Conservation (phyloP, 192 early-diverging fungal genomes). For the Coemansia biformis region DNA sequence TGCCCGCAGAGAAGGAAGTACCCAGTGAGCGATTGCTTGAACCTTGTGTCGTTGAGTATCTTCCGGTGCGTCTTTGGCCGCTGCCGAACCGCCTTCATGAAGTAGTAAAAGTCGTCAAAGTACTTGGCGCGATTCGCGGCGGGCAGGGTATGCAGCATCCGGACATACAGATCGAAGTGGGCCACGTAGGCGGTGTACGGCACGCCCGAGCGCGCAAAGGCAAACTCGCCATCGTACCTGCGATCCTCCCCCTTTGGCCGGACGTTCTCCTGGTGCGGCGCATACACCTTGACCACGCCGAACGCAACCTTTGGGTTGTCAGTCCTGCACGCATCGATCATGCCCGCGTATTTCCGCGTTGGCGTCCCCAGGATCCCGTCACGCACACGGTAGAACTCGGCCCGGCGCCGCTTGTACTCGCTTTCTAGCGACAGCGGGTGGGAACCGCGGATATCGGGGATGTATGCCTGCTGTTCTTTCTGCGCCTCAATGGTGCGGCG, state of each 20-base stretch:
- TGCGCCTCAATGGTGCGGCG: neutral
- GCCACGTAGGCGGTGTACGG: slow-evolving; percentile 9
- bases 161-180: slow-evolving; percentile 20
- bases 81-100: slow-evolving; percentile 44
- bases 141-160: slow-evolving; percentile 11
- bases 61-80: slow-evolving; percentile 14
- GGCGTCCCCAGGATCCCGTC: slow-evolving; percentile 21
- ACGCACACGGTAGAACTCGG: slow-evolving; percentile 13
- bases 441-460: slow-evolving; percentile 4
- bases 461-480: neutral
- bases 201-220: slow-evolving; percentile 10
- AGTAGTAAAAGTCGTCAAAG: slow-evolving; percentile 33
- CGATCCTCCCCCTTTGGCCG: neutral
- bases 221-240: slow-evolving; percentile 23
- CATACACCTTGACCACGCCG: slow-evolving; percentile 2
- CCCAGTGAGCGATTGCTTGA: slow-evolving; percentile 7
- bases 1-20: slow-evolving; percentile 25
- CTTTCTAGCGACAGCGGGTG: slow-evolving; percentile 17
- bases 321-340: neutral
- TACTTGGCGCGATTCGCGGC: neutral
- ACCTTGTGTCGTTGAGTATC: slow-evolving; percentile 3
- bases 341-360: slow-evolving; percentile 13
- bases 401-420: slow-evolving; percentile 8
- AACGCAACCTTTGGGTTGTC: slow-evolving; percentile 8
- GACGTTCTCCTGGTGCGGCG: slow-evolving; percentile 1